Evolutionary conservation across 1,284 basidiomycete genomes (phyloP), one percentile per base, ranked within the genome.

Genomic region (Fomitopsis betulina): DNA sequence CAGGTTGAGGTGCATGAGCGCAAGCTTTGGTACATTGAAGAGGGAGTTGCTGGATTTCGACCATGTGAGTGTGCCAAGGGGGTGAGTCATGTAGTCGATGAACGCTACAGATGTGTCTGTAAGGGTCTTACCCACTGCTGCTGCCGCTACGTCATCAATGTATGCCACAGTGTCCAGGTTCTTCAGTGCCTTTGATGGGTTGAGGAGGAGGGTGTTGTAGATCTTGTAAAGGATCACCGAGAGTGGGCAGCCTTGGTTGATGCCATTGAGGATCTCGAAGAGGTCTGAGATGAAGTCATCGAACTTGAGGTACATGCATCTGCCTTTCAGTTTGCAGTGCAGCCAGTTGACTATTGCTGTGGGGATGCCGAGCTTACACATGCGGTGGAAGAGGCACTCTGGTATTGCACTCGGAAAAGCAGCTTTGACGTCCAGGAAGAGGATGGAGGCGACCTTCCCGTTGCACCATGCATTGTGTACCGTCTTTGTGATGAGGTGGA

Each of bases 381-480:
- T 33, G 6, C 12, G 6, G 12, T 33, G 32, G 12, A 33, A 33
- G 32, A 33, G 32, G 5, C 32, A 12, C 12, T 33, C 32, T 12
- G 32, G 32, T n/a, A n/a, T n/a, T n/a, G n/a, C n/a, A n/a, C n/a
- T n/a, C n/a, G n/a, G n/a, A n/a, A n/a, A n/a, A n/a, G 25, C 55
- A 23, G 40, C 40, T 23, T 43, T 19, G 19, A 43, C 27, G 37
- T 54, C 52, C 13, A 74, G 65, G 1, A 80, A 72, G 0, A 57
- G 58, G 0, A 67, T 63, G 0, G 69, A 65, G 0, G 67, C 73
- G 0, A 75, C 75, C 19, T 74, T 62, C 0, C 63, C 58, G 40
- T 47, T 42, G 0, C 71, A 52, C 76, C 74, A 78, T 15, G 74
- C 69, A 30, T 74, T 64, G 52, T 72, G 73, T 49, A 73, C 60